Conservation (phyloP, 179 eudicot genomes). For the Spinacia oleracea region DNA sequence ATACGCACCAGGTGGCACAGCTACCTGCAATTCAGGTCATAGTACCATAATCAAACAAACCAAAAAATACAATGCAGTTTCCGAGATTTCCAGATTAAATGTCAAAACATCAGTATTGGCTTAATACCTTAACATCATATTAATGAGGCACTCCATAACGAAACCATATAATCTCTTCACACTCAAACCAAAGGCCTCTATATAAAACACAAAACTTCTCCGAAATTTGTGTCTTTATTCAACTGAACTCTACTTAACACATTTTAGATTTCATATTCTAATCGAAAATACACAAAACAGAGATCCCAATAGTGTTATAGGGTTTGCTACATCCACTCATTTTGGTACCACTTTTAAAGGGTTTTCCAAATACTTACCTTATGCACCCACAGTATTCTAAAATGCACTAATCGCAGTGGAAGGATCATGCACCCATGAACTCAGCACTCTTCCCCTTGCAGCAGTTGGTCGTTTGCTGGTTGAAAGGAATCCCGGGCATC, state of each 20-base stretch:
- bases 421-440: no score
- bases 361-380: no score
- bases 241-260: neutral
- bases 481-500: no score
- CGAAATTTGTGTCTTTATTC: neutral
- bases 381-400: no score
- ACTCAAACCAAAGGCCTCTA: neutral
- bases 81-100: neutral
- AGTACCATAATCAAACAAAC: slow-evolving; percentile 3
- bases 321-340: no score
- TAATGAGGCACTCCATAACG: no score
- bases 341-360: no score
- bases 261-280: neutral
- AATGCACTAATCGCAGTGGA: no score
- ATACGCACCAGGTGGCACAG: slow-evolving; percentile 78
- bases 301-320: no score
- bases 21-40: slow-evolving; percentile 49
- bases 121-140: neutral
- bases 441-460: no score
- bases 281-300: neutral
- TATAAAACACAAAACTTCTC: neutral
- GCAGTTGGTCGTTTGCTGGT: no score
- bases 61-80: neutral
- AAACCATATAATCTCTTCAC: neutral
- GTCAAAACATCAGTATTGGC: neutral